phyloP scores from a whole-genome alignment of 306 rosid species.

The Carpinus viminea region DNA sequence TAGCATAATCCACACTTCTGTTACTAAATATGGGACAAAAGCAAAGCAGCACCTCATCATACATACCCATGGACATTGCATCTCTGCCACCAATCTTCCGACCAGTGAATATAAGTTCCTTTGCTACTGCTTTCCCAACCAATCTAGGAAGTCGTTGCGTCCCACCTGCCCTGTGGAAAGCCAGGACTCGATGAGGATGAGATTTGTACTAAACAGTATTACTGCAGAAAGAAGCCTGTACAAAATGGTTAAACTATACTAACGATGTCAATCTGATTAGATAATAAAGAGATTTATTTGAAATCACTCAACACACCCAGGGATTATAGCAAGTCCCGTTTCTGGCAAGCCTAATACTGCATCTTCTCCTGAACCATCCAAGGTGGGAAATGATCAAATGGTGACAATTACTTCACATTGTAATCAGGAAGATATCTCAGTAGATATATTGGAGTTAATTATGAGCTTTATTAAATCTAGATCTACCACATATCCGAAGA shows the following conservation, averaged over 20 bases:
- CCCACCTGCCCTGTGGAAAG: slow-evolving; percentile 85
- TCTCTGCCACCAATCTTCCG: slow-evolving; percentile 64
- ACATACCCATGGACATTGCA: slow-evolving; percentile 78
- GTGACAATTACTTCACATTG: slow-evolving; percentile 13
- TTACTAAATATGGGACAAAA: slow-evolving; percentile 16
- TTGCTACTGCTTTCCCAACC: slow-evolving; percentile 76
- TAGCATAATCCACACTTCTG: slow-evolving; percentile 16
- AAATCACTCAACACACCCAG: slow-evolving; percentile 61
- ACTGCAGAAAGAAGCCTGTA: slow-evolving; percentile 4
- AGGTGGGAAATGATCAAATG: slow-evolving; percentile 27
- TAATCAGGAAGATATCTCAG: slow-evolving; percentile 22
- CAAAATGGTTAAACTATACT: slow-evolving; percentile 4
- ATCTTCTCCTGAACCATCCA: slow-evolving; percentile 61
- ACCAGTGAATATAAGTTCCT: slow-evolving; percentile 85
- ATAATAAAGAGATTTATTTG: slow-evolving; percentile 22
- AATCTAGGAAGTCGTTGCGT: slow-evolving; percentile 88
- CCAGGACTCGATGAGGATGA: slow-evolving; percentile 28
- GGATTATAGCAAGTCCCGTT: slow-evolving; percentile 96
- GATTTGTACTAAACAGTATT: not conserved
- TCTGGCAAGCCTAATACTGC: slow-evolving; percentile 86
- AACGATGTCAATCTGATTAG: not conserved
- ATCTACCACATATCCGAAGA: slow-evolving; percentile 89
- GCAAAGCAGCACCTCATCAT: not conserved
- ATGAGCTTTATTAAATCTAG: slow-evolving; percentile 8
- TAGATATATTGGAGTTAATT: slow-evolving; percentile 13